Conservation (phyloP, 805 yeast genomes). For the Teunomyces lycoperdinae region DNA sequence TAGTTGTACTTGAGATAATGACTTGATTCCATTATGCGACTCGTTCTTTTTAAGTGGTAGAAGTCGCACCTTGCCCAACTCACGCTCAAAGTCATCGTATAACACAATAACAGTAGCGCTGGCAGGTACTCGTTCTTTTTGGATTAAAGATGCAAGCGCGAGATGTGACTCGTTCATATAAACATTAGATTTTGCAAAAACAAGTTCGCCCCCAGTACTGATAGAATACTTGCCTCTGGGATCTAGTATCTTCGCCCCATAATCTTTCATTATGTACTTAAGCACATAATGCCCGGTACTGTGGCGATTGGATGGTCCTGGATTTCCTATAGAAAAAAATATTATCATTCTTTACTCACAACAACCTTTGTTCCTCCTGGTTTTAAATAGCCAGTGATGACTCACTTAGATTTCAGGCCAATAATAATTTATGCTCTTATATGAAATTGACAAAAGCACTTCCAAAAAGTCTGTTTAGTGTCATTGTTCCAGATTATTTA, state of each 20-base stretch:
- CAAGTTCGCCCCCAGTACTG: conserved; percentile 19
- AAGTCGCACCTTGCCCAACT: conserved; percentile 29
- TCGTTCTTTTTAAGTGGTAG: conserved; percentile 32
- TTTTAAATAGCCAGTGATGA: background rate
- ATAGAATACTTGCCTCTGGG: conserved; percentile 29
- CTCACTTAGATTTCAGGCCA: background rate
- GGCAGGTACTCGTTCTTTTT: conserved; percentile 14
- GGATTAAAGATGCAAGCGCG: conserved; percentile 24
- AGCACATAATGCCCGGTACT: conserved; percentile 38
- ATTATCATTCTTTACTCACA: conserved; percentile 10
- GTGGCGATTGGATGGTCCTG: conserved; percentile 39
- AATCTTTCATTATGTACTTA: conserved; percentile 21
- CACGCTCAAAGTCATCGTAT: conserved; percentile 39
- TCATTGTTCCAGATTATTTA: too few species aligned
- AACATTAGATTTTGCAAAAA: conserved; percentile 33
- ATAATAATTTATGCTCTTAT: background rate
- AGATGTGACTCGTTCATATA: conserved; percentile 41
- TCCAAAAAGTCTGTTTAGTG: too few species aligned
- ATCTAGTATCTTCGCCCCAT: conserved; percentile 26
- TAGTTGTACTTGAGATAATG: conserved; percentile 14
- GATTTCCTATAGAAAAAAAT: conserved; percentile 38
- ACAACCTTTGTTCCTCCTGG: background rate
- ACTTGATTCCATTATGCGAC: conserved; percentile 40
- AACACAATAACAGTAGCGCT: conserved; percentile 19
- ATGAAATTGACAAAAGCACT: too few species aligned